phyloP scores from a whole-genome alignment of 1,139 yeast species.

The Saccharomyces hybrid region DNA sequence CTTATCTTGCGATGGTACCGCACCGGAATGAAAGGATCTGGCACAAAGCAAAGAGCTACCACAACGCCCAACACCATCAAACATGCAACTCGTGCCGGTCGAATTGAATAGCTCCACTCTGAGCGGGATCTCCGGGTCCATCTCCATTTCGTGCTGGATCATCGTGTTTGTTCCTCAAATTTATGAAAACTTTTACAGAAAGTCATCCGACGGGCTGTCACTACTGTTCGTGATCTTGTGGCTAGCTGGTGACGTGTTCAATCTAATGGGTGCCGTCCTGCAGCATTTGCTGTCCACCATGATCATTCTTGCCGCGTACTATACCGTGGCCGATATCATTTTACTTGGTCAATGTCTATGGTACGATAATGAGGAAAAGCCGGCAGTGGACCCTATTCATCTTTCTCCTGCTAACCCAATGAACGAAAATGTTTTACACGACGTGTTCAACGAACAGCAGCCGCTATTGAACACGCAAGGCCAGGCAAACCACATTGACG shows the following conservation, averaged over 20 bases:
- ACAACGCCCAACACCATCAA: background rate
- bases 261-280: conserved; percentile 77
- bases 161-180: conserved; percentile 96
- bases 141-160: conserved; percentile 95
- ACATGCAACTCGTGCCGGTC: conserved; percentile 44
- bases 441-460: conserved; percentile 39
- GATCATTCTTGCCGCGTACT: conserved; percentile 83
- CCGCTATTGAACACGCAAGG: conserved; percentile 26
- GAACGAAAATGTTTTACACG: conserved; percentile 57
- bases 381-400: conserved; percentile 60
- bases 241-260: conserved; percentile 86
- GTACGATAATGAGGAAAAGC: conserved; percentile 48
- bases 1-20: background rate
- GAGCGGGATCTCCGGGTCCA: conserved; percentile 83
- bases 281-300: conserved; percentile 90
- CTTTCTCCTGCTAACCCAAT: conserved; percentile 86
- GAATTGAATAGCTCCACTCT: conserved; percentile 67
- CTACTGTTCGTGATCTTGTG: conserved; percentile 74
- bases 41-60: background rate
- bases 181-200: conserved; percentile 78
- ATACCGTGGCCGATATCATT: conserved; percentile 82
- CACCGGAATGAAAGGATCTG: background rate
- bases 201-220: conserved; percentile 81
- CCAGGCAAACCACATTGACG: conserved; percentile 7
- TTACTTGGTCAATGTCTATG: conserved; percentile 72